Evolutionary conservation across 139 green algal species (phyloP), one percentile per base, ranked within the genome.

Genomic region (Auxenochlorella pyrenoidosa): DNA sequence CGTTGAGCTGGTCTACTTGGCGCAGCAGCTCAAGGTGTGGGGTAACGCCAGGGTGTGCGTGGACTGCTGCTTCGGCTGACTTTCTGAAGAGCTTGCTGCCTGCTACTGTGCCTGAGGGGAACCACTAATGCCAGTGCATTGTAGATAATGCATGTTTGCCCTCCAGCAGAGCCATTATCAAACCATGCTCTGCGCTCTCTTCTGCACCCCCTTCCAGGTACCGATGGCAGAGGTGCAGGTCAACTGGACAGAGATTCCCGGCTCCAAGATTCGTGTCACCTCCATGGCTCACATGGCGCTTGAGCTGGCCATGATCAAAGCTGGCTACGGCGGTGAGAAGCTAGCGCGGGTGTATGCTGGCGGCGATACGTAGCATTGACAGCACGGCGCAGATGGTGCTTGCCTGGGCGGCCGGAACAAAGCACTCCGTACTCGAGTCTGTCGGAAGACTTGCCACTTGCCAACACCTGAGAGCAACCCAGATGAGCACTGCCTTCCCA

Each of bases 161-260:
- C 28, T 32, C 40, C 70, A 82, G 30, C 68, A 38, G 75, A 65
- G 30, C 38, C 6, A 36, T 59, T 2, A 24, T 41, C 2, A 12
- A 18, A 70, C 73, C 73, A 0, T 58, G 41, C 5, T 24, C 1
- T 18, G 16, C 0, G 40, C 24, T 41, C 19, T 36, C 73, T 38
- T 79, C 73, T 58, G 40, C 73, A 3, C 5, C 40, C 70, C 8
- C 15, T 10, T 58, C 44, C 66, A 88, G 71, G 75, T 93, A 0
- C 93, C 94, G 2, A 82, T 95, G 60, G 73, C 78, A 34, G 92
- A 95, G 84, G 92, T 97, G 63, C 78, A 89, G 47, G 97, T 99
- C 0, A 93, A 92, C 30, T 99, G 97, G 97, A 98, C 95, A 3
- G 97, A 99, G 86, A 97, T 99, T 40, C 94, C 97, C 18, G 97